phyloP scores from a whole-genome alignment of 2,329 filamentous ascomycete species.

The Cladosporium sp. region DNA sequence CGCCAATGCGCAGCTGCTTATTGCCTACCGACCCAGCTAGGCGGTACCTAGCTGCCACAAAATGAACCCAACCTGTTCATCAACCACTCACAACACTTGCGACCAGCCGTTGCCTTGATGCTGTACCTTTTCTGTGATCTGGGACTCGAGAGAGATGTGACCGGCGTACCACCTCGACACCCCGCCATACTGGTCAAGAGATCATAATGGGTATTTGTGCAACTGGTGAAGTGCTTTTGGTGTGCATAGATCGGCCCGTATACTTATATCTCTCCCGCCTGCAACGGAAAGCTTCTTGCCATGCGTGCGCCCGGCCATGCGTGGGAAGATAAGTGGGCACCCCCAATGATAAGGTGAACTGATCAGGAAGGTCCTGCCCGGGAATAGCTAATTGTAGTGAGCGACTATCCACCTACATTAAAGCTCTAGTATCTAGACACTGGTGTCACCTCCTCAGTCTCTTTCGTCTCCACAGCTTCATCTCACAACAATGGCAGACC shows the following conservation, averaged over 20 bases:
- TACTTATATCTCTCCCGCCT: too few species aligned
- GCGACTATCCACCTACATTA: background rate
- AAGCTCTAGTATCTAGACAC: background rate
- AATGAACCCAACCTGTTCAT: too few species aligned
- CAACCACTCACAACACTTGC: too few species aligned
- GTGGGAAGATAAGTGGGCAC: background rate
- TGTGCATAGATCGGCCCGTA: too few species aligned
- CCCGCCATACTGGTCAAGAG: too few species aligned
- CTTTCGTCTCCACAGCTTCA: background rate
- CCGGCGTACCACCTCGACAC: too few species aligned
- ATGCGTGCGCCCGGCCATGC: background rate
- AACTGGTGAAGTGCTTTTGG: too few species aligned
- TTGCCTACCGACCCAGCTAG: too few species aligned
- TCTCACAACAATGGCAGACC: constrained; percentile 17
- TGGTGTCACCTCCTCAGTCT: background rate
- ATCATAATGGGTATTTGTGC: background rate
- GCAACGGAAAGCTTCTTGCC: background rate
- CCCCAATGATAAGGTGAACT: background rate
- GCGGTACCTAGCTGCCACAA: too few species aligned
- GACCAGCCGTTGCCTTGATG: too few species aligned
- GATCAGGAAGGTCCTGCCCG: constrained; percentile 1
- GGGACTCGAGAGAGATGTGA: too few species aligned
- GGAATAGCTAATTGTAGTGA: background rate
- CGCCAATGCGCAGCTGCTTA: background rate
- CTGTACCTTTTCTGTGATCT: too few species aligned